Percentiles rank a stretch among this genome's conserved stretches.
Evolutionary conservation across 139 green algal genomes (phyloP).

Genomic region (Chlorella sp.): DNA sequence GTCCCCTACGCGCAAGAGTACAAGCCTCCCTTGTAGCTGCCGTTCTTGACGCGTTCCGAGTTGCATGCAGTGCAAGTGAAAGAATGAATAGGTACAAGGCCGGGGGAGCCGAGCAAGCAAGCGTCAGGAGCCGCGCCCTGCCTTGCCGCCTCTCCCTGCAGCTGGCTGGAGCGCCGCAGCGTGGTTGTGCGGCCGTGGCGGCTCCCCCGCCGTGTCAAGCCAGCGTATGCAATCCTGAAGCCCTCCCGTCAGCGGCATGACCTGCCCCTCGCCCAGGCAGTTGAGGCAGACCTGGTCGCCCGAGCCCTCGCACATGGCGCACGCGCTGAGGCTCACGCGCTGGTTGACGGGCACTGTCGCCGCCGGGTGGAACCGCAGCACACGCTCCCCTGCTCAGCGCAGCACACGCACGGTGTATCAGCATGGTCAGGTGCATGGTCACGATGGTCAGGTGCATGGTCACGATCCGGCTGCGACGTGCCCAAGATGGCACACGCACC

Average conservation of each 20-base stretch:
- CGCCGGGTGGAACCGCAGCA: conserved; percentile 11
- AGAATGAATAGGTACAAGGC: neutral
- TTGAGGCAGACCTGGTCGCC: conserved; percentile 45
- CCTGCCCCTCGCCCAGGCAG: conserved; percentile 24
- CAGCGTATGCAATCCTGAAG: neutral
- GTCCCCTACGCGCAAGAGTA: neutral
- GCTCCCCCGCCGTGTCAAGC: too few species aligned
- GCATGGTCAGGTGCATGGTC: neutral
- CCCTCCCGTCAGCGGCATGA: neutral
- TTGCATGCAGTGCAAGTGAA: neutral
- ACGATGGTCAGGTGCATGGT: neutral
- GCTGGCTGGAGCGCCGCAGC: too few species aligned
- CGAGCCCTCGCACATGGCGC: conserved; percentile 36
- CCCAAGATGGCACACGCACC: conserved; percentile 17
- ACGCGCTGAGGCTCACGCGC: conserved; percentile 20
- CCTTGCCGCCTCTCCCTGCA: too few species aligned
- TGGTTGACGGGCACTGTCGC: conserved; percentile 2
- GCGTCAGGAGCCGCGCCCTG: too few species aligned
- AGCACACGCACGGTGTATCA: neutral
- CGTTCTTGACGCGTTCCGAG: neutral
- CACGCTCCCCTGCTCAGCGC: conserved; percentile 17
- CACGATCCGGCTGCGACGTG: too few species aligned
- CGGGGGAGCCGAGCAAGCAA: neutral
- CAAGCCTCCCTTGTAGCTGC: neutral
- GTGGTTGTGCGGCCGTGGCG: too few species aligned